A percentile compares a stretch with the other conserved stretches of the same genome.
Evolutionary conservation across 2,329 filamentous ascomycete species (phyloP).

Genomic region (Arthroderma sp.): DNA sequence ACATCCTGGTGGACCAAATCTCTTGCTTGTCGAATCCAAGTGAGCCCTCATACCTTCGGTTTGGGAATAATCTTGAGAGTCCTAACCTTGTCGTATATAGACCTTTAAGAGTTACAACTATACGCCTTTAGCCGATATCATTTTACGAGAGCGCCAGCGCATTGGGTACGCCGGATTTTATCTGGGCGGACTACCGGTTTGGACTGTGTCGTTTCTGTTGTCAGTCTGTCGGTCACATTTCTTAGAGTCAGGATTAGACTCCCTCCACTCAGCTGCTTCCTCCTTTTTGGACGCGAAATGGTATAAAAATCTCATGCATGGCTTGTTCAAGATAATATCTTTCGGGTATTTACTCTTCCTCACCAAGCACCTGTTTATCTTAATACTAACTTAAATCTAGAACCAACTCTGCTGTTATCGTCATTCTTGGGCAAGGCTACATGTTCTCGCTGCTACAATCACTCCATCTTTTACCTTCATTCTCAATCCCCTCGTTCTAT

Average conservation of each 20-base stretch:
- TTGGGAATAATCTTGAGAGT: too few species aligned
- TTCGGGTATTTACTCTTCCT: slow-evolving; percentile 21
- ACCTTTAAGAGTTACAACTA: slow-evolving; percentile 30
- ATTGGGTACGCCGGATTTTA: slow-evolving; percentile 29
- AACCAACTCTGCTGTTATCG: slow-evolving; percentile 24
- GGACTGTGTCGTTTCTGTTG: slow-evolving; percentile 27
- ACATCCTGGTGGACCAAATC: slow-evolving; percentile 33
- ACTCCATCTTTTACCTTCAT: slow-evolving; percentile 29
- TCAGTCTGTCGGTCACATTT: slow-evolving; percentile 30
- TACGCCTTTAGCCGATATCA: slow-evolving; percentile 26
- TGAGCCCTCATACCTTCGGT: slow-evolving; percentile 15
- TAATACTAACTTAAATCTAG: slow-evolving; percentile 20
- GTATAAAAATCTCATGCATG: slow-evolving; percentile 20
- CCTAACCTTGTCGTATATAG: slow-evolving; percentile 17
- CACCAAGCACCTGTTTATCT: slow-evolving; percentile 7
- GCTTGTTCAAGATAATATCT: slow-evolving; percentile 20
- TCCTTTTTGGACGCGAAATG: slow-evolving; percentile 18
- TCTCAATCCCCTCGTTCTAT: slow-evolving; percentile 22
- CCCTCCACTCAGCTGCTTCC: slow-evolving; percentile 20
- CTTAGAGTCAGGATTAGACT: slow-evolving; percentile 24
- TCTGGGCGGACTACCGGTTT: slow-evolving; percentile 32
- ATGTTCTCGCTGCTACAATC: slow-evolving; percentile 35
- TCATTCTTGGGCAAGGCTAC: slow-evolving; percentile 31
- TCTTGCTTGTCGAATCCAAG: slow-evolving; percentile 29
- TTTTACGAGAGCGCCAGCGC: slow-evolving; percentile 26